Conservation (phyloP, 306 rosid genomes). For the Corylus avellana region DNA sequence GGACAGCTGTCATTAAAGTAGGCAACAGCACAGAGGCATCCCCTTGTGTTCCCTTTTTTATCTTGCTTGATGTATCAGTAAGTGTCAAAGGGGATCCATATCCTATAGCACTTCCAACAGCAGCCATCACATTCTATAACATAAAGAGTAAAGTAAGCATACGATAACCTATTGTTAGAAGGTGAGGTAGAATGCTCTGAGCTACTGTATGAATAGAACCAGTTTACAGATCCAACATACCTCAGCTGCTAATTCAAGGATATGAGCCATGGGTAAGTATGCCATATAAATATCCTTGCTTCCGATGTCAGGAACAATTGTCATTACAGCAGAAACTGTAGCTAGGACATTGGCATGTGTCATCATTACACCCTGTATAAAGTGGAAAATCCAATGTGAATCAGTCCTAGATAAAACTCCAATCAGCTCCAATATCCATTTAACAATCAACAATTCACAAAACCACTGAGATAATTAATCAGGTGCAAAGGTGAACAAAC, state of each 20-base stretch:
- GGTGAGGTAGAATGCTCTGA: conserved; percentile 3
- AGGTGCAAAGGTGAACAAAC: conserved; percentile 8
- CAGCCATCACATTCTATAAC: conserved; percentile 70
- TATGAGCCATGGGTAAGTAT: conserved; percentile 94
- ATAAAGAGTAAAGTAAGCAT: conserved; percentile 23
- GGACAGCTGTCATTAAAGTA: conserved; percentile 90
- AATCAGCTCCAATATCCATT: neutral
- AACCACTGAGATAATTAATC: conserved; percentile 18
- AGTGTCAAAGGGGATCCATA: conserved; percentile 94
- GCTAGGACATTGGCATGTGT: conserved; percentile 92
- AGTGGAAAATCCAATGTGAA: conserved; percentile 13
- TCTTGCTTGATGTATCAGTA: conserved; percentile 93
- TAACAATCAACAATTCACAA: conserved; percentile 10
- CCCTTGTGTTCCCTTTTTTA: conserved; percentile 83
- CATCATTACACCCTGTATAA: conserved; percentile 95
- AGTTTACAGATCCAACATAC: conserved; percentile 41
- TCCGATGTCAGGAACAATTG: conserved; percentile 80
- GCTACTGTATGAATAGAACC: conserved; percentile 26
- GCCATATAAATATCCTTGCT: conserved; percentile 81
- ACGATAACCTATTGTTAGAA: neutral
- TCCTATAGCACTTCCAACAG: conserved; percentile 89
- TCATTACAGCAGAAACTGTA: conserved; percentile 80
- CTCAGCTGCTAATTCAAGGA: conserved; percentile 97
- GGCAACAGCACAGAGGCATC: conserved; percentile 78
- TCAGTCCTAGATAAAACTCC: neutral